Percentiles rank a stretch among this genome's conserved stretches.
Conservation (phyloP, 352 stramenopile genomes). For the Phytophthora pisi region DNA sequence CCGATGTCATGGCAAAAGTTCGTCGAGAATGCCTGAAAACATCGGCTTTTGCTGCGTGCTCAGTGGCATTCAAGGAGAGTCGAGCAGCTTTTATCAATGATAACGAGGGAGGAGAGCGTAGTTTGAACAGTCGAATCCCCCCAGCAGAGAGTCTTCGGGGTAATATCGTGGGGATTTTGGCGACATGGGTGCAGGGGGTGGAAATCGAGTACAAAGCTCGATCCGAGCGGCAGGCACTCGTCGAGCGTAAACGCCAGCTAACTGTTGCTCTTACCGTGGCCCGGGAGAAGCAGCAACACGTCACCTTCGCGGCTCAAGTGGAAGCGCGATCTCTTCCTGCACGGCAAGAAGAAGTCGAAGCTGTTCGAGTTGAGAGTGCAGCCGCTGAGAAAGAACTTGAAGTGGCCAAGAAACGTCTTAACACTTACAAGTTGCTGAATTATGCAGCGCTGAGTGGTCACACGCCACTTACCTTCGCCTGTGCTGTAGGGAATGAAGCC, state of each 20-base stretch:
- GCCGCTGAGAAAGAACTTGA: slow-evolving; percentile 44
- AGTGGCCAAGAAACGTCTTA: slow-evolving; percentile 52
- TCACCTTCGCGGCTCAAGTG: slow-evolving; percentile 67
- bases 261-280: slow-evolving; percentile 41
- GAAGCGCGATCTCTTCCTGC: slow-evolving; percentile 65
- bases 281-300: slow-evolving; percentile 43
- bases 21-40: slow-evolving; percentile 72
- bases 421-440: slow-evolving; percentile 56
- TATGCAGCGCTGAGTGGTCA: slow-evolving; percentile 70
- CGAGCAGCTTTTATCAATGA: neutral
- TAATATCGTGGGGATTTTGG: slow-evolving; percentile 58
- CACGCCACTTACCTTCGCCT: slow-evolving; percentile 72
- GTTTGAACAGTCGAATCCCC: slow-evolving; percentile 34
- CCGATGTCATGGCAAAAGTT: slow-evolving; percentile 82
- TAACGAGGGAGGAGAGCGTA: slow-evolving; percentile 14
- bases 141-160: slow-evolving; percentile 43
- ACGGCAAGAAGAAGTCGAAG: slow-evolving; percentile 67
- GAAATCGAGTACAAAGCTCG: slow-evolving; percentile 79
- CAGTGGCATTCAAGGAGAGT: slow-evolving; percentile 33
- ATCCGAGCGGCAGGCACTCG: slow-evolving; percentile 55
- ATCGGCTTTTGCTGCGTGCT: slow-evolving; percentile 43
- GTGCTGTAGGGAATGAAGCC: slow-evolving; percentile 71
- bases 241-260: slow-evolving; percentile 59
- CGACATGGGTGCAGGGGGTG: slow-evolving; percentile 75
- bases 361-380: slow-evolving; percentile 30